These are phyloP conservation scores for Triticum aestivum DNA, from an alignment of 176 grass and related monocot species.

Conservation along the genomic window DNA sequence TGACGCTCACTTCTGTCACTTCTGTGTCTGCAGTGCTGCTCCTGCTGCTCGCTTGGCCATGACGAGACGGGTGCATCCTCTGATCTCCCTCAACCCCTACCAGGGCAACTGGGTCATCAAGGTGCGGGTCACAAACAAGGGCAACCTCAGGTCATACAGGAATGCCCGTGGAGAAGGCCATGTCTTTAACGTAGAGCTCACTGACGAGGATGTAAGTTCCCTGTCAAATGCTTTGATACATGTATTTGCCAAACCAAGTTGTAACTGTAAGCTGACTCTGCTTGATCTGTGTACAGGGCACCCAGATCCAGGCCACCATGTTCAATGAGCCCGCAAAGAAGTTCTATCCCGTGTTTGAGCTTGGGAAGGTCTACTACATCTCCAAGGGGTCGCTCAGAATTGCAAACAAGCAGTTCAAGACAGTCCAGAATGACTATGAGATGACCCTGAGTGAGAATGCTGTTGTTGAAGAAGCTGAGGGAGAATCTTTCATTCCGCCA, in stretches of 20 bases:
- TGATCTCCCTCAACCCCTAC: conserved; percentile 88
- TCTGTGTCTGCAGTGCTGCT: conserved; percentile 61
- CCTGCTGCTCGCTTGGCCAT: conserved; percentile 77
- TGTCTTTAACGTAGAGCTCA: conserved; percentile 95
- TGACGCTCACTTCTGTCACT: neutral
- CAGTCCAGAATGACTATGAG: conserved; percentile 95
- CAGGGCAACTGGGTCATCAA: conserved; percentile 99
- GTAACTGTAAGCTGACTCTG: neutral
- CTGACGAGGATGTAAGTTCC: conserved; percentile 91
- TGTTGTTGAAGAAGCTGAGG: conserved; percentile 85
- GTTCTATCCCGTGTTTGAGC: conserved; percentile 78
- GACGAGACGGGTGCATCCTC: conserved; percentile 83
- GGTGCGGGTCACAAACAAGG: conserved; percentile 93
- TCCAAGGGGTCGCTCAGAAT: conserved; percentile 88
- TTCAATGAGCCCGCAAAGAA: conserved; percentile 91
- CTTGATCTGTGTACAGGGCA: conserved; percentile 58
- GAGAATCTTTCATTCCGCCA: conserved; percentile 71
- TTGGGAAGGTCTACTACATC: conserved; percentile 94
- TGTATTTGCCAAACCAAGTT: neutral
- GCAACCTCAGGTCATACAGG: conserved; percentile 75
- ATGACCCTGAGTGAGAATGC: conserved; percentile 90
- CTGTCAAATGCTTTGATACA: neutral
- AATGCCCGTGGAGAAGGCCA: conserved; percentile 89
- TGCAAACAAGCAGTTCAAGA: conserved; percentile 95
- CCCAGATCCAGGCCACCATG: conserved; percentile 98